Percentiles rank a stretch among this genome's conserved stretches.
Evolutionary conservation across 495 filamentous ascomycete genomes (phyloP).

Genomic region (Glarea lozoyensis): DNA sequence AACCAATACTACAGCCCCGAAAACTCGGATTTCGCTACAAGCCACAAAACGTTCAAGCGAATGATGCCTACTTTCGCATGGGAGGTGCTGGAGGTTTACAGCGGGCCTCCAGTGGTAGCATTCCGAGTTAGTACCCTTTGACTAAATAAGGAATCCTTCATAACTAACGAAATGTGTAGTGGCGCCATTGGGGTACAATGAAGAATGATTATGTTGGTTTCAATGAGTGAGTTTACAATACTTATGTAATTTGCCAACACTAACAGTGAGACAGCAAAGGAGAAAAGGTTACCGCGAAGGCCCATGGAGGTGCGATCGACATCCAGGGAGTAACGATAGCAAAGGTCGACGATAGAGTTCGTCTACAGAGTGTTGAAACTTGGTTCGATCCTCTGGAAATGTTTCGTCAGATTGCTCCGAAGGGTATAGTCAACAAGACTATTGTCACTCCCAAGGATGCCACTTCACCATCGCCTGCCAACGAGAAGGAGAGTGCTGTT

Average conservation of each 20-base stretch:
- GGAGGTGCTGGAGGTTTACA: conserved; percentile 60
- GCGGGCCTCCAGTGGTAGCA: conserved; percentile 47
- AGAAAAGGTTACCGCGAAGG: conserved; percentile 49
- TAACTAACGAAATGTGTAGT: no score
- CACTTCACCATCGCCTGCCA: no score
- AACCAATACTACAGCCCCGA: conserved; percentile 54
- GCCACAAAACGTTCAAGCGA: conserved; percentile 59
- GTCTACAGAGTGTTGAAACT: conserved; percentile 46
- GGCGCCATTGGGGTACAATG: conserved; percentile 60
- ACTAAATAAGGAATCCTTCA: no score
- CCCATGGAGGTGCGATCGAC: conserved; percentile 40
- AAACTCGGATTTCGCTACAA: conserved; percentile 45
- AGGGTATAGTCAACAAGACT: conserved; percentile 22
- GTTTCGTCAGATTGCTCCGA: conserved; percentile 52
- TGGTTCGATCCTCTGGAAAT: conserved; percentile 58
- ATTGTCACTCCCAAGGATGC: no score
- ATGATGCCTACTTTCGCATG: conserved; percentile 65
- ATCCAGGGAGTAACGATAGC: conserved; percentile 45
- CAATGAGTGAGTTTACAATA: conserved; percentile 38
- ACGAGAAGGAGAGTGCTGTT: no score
- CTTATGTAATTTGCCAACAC: neutral
- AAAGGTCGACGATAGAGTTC: conserved; percentile 47
- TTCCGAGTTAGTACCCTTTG: no score
- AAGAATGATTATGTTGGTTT: conserved; percentile 53
- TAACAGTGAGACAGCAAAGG: conserved; percentile 35